Evolutionary conservation across 2,329 filamentous ascomycete genomes (phyloP).

Genomic region (Cryphonectria carpinicola): DNA sequence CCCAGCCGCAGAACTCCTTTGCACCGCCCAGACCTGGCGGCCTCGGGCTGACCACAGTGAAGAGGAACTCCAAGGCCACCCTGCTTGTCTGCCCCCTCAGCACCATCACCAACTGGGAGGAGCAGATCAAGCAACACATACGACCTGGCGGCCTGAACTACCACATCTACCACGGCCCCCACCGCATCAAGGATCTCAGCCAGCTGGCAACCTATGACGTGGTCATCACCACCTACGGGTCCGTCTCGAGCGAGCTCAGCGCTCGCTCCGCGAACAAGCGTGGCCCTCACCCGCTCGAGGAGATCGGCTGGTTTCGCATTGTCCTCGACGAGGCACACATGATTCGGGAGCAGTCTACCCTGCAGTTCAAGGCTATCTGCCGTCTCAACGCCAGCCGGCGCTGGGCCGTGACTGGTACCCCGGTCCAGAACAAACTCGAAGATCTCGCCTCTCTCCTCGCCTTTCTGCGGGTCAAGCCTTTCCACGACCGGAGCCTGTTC

Average conservation of each 20-base stretch:
- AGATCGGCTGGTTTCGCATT: slow-evolving; percentile 90
- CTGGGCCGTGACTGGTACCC: slow-evolving; percentile 97
- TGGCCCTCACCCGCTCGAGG: slow-evolving; percentile 68
- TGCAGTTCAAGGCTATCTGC: slow-evolving; percentile 84
- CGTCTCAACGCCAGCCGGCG: slow-evolving; percentile 77
- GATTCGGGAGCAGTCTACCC: slow-evolving; percentile 82
- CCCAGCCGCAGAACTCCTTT: slow-evolving; percentile 39
- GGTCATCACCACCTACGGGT: slow-evolving; percentile 91
- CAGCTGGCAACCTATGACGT: slow-evolving; percentile 77
- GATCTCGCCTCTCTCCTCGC: slow-evolving; percentile 86
- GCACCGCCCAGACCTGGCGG: slow-evolving; percentile 46
- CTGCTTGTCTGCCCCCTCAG: slow-evolving; percentile 88
- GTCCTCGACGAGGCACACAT: slow-evolving; percentile 94
- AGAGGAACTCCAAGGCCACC: slow-evolving; percentile 75
- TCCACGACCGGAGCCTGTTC: slow-evolving; percentile 78
- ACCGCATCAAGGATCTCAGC: slow-evolving; percentile 69
- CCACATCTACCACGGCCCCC: slow-evolving; percentile 85
- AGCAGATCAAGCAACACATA: slow-evolving; percentile 86
- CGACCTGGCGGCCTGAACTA: slow-evolving; percentile 65
- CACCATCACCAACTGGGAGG: slow-evolving; percentile 92
- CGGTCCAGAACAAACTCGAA: slow-evolving; percentile 90
- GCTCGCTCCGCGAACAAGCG: slow-evolving; percentile 64
- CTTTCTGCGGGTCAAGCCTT: slow-evolving; percentile 83
- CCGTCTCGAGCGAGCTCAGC: slow-evolving; percentile 77
- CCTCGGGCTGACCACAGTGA: slow-evolving; percentile 56